phyloP scores from a whole-genome alignment of 345 rosid genomes.

The Bretschneidera sinensis region DNA sequence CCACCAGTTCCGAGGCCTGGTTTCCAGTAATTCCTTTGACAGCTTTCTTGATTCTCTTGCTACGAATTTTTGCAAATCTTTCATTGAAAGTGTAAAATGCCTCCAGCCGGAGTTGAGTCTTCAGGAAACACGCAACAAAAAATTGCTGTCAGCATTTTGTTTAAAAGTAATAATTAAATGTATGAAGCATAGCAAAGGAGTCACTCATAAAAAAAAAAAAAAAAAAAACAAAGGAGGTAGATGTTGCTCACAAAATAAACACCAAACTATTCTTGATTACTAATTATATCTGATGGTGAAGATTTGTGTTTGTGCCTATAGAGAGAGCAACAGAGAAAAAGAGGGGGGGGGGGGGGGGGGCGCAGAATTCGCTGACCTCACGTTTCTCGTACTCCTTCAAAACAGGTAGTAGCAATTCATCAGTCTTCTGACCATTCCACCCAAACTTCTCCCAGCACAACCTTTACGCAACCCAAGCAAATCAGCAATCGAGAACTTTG shows the following conservation, averaged over 20 bases:
- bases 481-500: background rate
- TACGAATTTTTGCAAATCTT: constrained; percentile 93
- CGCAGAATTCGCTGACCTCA: constrained; percentile 46
- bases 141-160: constrained; percentile 20
- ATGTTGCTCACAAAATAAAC: background rate
- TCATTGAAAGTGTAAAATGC: constrained; percentile 94
- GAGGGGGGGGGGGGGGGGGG: constrained; percentile 1
- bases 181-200: background rate
- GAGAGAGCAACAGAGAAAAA: background rate
- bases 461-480: constrained; percentile 33
- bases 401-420: constrained; percentile 80
- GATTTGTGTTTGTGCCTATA: background rate
- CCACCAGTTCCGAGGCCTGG: constrained; percentile 38
- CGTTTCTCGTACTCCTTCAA: constrained; percentile 84
- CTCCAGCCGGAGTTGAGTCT: constrained; percentile 95
- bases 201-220: too few species aligned
- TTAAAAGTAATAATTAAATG: constrained; percentile 9
- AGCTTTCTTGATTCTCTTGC: constrained; percentile 83
- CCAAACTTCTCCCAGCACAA: constrained; percentile 95
- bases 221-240: background rate
- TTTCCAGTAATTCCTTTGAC: constrained; percentile 80
- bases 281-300: background rate
- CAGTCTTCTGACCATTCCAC: constrained; percentile 77
- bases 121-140: constrained; percentile 19
- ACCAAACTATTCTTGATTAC: too few species aligned